phyloP scores from a whole-genome alignment of 192 early-diverging fungal species.

The Allomyces macrogynus region DNA sequence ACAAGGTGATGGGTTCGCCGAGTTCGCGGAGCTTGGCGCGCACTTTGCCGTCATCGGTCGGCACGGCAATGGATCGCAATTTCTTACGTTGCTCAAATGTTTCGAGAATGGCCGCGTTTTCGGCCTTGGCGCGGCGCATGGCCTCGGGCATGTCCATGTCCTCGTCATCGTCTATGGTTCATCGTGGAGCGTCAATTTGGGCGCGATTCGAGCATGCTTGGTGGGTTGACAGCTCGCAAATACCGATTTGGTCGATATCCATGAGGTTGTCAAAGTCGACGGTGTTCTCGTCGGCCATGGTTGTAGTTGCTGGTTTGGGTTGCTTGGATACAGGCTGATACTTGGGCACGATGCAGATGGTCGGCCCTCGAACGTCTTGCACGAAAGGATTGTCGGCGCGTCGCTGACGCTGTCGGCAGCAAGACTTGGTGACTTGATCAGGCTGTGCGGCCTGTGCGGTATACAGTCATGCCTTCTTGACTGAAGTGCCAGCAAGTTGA shows the following conservation, averaged over 20 bases:
- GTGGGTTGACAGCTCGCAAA: not conserved
- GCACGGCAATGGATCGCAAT: constrained; percentile 61
- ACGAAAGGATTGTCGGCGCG: too few relatives aligned
- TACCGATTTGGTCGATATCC: not conserved
- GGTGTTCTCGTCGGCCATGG: not conserved
- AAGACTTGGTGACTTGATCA: too few relatives aligned
- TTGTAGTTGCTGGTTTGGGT: too few relatives aligned
- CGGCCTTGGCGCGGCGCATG: constrained; percentile 3
- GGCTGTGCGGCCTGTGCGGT: too few relatives aligned
- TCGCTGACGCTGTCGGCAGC: too few relatives aligned
- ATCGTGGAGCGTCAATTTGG: not conserved
- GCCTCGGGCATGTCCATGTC: not conserved
- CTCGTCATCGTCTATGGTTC: not conserved
- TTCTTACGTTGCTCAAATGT: constrained; percentile 57
- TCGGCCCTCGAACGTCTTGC: too few relatives aligned
- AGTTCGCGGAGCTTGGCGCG: constrained; percentile 48
- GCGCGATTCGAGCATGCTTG: not conserved
- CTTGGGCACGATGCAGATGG: too few relatives aligned
- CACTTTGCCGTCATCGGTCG: constrained; percentile 73
- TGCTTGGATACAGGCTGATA: too few relatives aligned
- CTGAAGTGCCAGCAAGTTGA: too few relatives aligned
- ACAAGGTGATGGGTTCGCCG: constrained; percentile 72
- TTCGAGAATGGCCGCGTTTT: constrained; percentile 31
- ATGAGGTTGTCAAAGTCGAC: not conserved
- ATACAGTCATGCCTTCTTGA: too few relatives aligned